Evolutionary conservation across 2,329 filamentous ascomycete species (phyloP).

Genomic region (Tothia fuscella): DNA sequence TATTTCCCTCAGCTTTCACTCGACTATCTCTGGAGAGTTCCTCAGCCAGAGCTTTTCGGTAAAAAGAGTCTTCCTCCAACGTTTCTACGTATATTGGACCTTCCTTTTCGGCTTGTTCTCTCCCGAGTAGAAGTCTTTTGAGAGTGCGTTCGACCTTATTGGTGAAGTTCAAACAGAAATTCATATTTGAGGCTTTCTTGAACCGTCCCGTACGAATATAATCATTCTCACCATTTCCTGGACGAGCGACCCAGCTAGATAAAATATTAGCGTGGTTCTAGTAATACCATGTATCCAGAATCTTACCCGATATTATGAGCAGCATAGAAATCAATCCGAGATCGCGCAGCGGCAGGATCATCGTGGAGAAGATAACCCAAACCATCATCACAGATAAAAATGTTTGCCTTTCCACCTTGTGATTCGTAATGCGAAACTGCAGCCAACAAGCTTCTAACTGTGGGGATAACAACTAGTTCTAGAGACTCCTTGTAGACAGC

Average conservation of each 20-base stretch:
- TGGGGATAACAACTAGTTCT: slow-evolving; percentile 10
- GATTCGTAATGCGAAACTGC: slow-evolving; percentile 9
- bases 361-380: background rate
- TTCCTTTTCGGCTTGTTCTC: background rate
- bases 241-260: slow-evolving; percentile 10
- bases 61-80: slow-evolving; percentile 8
- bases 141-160: slow-evolving; percentile 49
- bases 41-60: background rate
- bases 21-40: slow-evolving; percentile 20
- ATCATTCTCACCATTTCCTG: background rate
- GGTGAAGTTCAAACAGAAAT: slow-evolving; percentile 55
- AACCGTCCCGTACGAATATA: slow-evolving; percentile 24
- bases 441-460: slow-evolving; percentile 3
- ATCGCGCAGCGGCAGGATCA: background rate
- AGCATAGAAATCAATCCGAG: slow-evolving; percentile 6
- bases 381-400: slow-evolving; percentile 12
- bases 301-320: slow-evolving; percentile 9
- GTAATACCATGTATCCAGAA: slow-evolving; percentile 39
- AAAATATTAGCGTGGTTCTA: too few species aligned
- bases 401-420: slow-evolving; percentile 8
- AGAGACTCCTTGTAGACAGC: slow-evolving; percentile 11
- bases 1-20: slow-evolving; percentile 64
- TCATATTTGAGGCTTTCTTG: slow-evolving; percentile 64
- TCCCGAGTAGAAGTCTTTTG: background rate
- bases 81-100: slow-evolving; percentile 18